Evolutionary conservation across 768 basidiomycete species (phyloP), one percentile per base, ranked within the genome.

Genomic region (Trametes sanguinea): DNA sequence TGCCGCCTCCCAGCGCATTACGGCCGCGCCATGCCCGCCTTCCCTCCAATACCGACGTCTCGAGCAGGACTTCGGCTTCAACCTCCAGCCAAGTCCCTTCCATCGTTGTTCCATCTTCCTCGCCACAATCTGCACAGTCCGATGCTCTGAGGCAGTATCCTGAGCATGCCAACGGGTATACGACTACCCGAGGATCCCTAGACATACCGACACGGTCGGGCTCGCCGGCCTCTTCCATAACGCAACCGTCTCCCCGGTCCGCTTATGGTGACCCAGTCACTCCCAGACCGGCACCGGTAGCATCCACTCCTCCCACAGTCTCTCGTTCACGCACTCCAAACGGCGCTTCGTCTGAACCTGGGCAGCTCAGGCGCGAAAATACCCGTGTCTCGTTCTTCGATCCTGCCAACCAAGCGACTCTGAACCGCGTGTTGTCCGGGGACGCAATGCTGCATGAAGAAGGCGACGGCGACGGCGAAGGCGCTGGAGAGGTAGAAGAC

Each of bases 321-420:
- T 39, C 51, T 50, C 56, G 47, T 16, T 54, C 62, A 10, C 62
- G 62, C 29, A 54, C 51, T 11, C 51, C 58, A 3, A 66, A 65
- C 40, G 62, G 61, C 3, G 51, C 46, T 27, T 44, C 65, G 3
- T 54, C 60, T 17, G 76, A 80, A 32, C 76, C 72, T 29, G 66
- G 74, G 22, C 74, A 74, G 54, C 61, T 72, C 17, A 84, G 88
- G 16, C 80, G 82, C 64, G 89, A 85, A 46, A 89, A 87, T 64
- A 84, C 86, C 29, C 83, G 90, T 29, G 82, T 95, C 22, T 93
- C 92, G 0, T 92, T 89, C 71, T 94, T 89, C 67, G 91, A 94
- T 71, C 88, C 88, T 33, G 76, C 83, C 11, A 91, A 94, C 70
- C 90, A 94, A 76, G 83, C 82, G 30, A 74, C 80, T 29, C 78